Percentiles rank a stretch among this genome's conserved stretches.
Evolutionary conservation across 2,329 filamentous ascomycete genomes (phyloP).

Genomic region (Dactylonectria estremocensis): DNA sequence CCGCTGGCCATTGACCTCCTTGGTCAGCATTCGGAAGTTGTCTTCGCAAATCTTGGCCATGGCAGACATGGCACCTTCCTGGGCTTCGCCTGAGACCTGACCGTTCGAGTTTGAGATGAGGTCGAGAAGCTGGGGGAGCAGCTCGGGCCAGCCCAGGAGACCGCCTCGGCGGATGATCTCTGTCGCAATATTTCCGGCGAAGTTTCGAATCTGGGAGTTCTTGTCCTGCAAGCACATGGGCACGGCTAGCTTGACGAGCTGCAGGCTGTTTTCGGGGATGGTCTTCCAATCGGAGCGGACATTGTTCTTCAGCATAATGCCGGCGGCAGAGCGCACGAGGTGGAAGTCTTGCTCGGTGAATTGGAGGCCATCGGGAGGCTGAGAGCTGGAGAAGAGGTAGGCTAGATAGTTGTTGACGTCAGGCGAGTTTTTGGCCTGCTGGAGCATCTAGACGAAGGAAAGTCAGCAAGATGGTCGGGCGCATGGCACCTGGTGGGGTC

Average conservation of each 20-base stretch:
- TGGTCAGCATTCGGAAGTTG: slow-evolving; percentile 88
- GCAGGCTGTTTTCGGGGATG: slow-evolving; percentile 80
- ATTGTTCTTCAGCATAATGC: slow-evolving; percentile 97
- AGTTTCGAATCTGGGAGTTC: slow-evolving; percentile 86
- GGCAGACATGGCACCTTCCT: slow-evolving; percentile 95
- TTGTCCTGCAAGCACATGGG: slow-evolving; percentile 86
- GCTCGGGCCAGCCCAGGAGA: slow-evolving; percentile 90
- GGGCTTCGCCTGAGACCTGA: slow-evolving; percentile 77
- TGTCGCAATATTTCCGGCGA: slow-evolving; percentile 93
- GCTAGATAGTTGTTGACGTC: slow-evolving; percentile 98
- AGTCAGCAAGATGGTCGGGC: slow-evolving; percentile 40
- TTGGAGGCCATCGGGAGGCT: slow-evolving; percentile 72
- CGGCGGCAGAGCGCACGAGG: slow-evolving; percentile 87
- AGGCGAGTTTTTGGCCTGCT: slow-evolving; percentile 87
- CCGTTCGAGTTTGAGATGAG: slow-evolving; percentile 82
- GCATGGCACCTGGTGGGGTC: slow-evolving; percentile 27
- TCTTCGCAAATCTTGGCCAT: slow-evolving; percentile 98
- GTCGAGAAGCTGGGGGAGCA: slow-evolving; percentile 86
- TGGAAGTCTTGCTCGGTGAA: slow-evolving; percentile 76
- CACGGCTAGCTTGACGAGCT: slow-evolving; percentile 84
- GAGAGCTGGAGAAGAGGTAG: slow-evolving; percentile 85
- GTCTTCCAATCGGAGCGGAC: slow-evolving; percentile 82
- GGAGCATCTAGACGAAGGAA: slow-evolving; percentile 80
- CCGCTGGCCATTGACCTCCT: slow-evolving; percentile 89
- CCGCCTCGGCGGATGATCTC: slow-evolving; percentile 90